Evolutionary conservation across 257 asterid genomes (phyloP), one percentile per base, ranked within the genome.

Genomic region (Sherardia arvensis): DNA sequence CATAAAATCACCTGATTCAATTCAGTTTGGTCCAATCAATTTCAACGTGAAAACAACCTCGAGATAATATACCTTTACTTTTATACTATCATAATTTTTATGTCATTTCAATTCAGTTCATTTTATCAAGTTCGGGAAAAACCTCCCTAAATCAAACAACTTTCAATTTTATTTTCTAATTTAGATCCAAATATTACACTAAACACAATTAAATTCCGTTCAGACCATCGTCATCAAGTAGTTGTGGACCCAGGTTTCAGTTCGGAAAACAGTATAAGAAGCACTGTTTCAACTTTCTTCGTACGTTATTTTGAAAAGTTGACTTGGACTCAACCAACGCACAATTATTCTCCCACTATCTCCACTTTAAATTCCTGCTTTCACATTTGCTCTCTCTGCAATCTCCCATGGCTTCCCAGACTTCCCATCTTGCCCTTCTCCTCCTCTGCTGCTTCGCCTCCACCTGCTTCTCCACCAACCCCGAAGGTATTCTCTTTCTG

Each of bases 381-480:
- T 43, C 53, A 28, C 33, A 21, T 23, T 54, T 23, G 32, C 33
- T 55, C 29, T 55, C 29, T 22, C 67, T 5, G 60, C 58, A 61
- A 55, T 36, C 22, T 47, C 72, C 54, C 15, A 83, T 90, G 95
- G 83, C 78, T 80, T 73, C 51, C 51, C 51, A 43, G 21, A 43
- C 14, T 43, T 43, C 67, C 80, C 59, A 54, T 71, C 84, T 68
- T 43, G 51, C 74, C 53, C 45, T 64, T 9, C 66, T 64, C 7
- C 57, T 76, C 69, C 69, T 60, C 49, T 64, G 81, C 72, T 73
- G 77, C 71, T 70, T 74, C 23, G 1, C 78, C 9, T 64, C 81
- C 2, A 67, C 80, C 7, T 70, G 79, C 23, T 53, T 73, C 77
- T 84, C 88, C 61, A 76, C 95, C 26, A 91, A 87, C 54, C 69